Base-by-base conservation (phyloP, 2,329 filamentous ascomycete species). In the Colletotrichum sansevieriae region DNA sequence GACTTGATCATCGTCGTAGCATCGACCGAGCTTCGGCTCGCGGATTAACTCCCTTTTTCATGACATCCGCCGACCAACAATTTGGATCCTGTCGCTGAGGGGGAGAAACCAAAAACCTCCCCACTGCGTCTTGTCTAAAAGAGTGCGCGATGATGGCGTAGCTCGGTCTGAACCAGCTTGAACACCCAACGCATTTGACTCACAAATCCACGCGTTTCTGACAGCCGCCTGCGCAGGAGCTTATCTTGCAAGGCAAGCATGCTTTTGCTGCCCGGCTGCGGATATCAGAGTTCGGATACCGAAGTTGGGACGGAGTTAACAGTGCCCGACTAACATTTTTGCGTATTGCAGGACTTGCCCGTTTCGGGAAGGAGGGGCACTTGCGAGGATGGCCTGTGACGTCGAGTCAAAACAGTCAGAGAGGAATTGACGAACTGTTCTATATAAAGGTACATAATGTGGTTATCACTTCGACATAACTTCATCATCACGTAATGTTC, bases 281-380 rank as follows among this genome's bases (percentile, higher is more conserved):
- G 18, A 20, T 55, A 35, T 39, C 39, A 59, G 29, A 49, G 29
- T 61, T 61, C 59, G 59, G 25, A 62, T 12, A 44, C 22, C 47
- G 47, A 54, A 52, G 25, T 49, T 49, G 57, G 35, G 44, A 60
- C 56, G 52, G 56, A 13, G 29, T 47, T 33, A 18, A 22, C 11
- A 29, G 29, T 29, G 8, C 29, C 29, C 29, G 25, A 29, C 7
- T 29, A 9, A 8, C 8, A 29, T 9, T 29, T 29, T 29, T 29
- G 29, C 29, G 29, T 9, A 33, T 33, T 61, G 35, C 13, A 33
- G 25, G 46, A 52, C 46, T 46, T 56, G 59, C 55, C 49, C 18
- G 39, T 49, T 59, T 65, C 46, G 25, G 54, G 43, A 64, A 64
- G 44, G 65, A 46, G 60, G 65, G 60, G 18, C 52, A 54, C 22